Base-by-base conservation (phyloP, 257 asterid species). In the Solanum okadae region DNA sequence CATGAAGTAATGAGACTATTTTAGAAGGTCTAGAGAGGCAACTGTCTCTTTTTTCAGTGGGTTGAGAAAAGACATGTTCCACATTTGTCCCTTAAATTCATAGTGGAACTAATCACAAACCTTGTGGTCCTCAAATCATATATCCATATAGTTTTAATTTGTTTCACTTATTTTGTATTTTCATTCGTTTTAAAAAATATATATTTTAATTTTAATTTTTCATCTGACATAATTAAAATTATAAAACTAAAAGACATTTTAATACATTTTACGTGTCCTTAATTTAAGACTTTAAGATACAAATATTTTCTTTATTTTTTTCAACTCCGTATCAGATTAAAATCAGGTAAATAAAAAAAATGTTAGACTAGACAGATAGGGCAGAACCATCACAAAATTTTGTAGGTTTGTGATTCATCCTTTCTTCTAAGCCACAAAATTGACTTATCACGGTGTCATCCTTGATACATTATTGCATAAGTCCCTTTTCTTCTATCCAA, bases 151-250 rank as follows among this genome's bases (percentile, higher is more conserved):
- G 3, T 56, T 49, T 56, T 56, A 56, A 20, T 2, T 56, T 56
- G 3, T 20, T 56, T 56, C 0, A 7, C 0, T 0, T 18, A 18
- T 0, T 18, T 56, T 20, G 4, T 22, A 0, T 65, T 65, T 65
- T n/a, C 0, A 0, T 52, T 52, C 1, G 9, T 52, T 52, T 16
- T 0, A 6, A 52, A 52, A 52, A 52, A 0, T 5, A 52, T 42
- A 42, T 42, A 42, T 42, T 42, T 11, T 42, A 10, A 11, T 42
- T 42, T 42, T 1, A 11, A 11, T 11, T 42, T 42, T 42, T 49
- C 0, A n/a, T 1, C 3, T 5, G 0, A 22, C 13, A 9, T n/a
- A n/a, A 1, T 63, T 23, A n/a, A n/a, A 0, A 63, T 10, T 1
- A 10, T 12, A 63, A 63, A 2, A 63, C 0, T 8, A 59, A 59